Conservation (phyloP, 805 yeast species). For the Pichia deserticola region DNA sequence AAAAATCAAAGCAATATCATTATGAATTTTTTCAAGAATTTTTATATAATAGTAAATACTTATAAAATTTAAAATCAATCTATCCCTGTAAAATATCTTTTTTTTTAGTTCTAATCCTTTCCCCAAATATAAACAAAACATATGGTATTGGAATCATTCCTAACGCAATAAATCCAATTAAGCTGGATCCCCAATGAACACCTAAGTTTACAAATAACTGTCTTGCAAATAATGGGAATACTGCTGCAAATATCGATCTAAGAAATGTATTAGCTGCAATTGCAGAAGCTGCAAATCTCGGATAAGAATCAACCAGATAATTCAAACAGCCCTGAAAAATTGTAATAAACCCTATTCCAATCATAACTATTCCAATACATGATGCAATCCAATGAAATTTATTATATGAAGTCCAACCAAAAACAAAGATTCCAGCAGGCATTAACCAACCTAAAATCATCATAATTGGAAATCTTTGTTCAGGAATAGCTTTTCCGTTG, state of each 20-base stretch:
- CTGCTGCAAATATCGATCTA: slow-evolving; percentile 60
- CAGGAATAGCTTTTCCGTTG: slow-evolving; percentile 48
- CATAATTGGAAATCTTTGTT: slow-evolving; percentile 50
- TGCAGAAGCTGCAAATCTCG: slow-evolving; percentile 57
- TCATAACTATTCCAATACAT: slow-evolving; percentile 48
- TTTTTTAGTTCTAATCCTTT: slow-evolving; percentile 20
- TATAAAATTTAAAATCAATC: no score
- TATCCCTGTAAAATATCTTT: not conserved
- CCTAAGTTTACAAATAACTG: slow-evolving; percentile 49
- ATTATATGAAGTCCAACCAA: slow-evolving; percentile 52
- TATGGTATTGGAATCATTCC: slow-evolving; percentile 58
- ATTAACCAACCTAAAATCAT: slow-evolving; percentile 44
- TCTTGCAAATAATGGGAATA: slow-evolving; percentile 60
- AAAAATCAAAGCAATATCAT: no score
- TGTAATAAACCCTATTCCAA: slow-evolving; percentile 51
- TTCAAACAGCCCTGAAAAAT: slow-evolving; percentile 64
- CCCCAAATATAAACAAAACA: slow-evolving; percentile 50
- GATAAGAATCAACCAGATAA: slow-evolving; percentile 66
- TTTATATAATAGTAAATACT: no score
- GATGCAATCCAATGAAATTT: slow-evolving; percentile 48
- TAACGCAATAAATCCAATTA: slow-evolving; percentile 53
- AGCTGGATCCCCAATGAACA: slow-evolving; percentile 66
- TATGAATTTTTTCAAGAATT: no score
- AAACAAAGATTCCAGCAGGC: slow-evolving; percentile 55
- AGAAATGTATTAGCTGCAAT: slow-evolving; percentile 50